Evolutionary conservation across 495 filamentous ascomycete species (phyloP).

Genomic region (Aspergillus wentii): DNA sequence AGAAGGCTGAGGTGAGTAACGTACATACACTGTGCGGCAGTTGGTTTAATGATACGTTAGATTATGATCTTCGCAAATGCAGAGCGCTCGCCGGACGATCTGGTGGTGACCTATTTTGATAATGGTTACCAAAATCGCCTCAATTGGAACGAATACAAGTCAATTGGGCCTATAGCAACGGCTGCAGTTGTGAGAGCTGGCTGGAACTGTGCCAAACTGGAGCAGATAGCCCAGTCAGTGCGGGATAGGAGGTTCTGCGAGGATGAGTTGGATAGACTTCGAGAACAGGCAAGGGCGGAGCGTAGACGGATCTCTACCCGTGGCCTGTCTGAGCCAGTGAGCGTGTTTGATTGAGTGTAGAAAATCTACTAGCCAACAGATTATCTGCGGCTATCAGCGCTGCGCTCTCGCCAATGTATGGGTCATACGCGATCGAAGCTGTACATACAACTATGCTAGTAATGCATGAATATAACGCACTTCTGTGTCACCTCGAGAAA

Average conservation of each 20-base stretch:
- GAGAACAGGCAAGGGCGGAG: conserved; percentile 3
- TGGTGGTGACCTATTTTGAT: conserved; percentile 4
- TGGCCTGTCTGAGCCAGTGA: background rate
- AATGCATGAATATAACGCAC: too few relatives aligned
- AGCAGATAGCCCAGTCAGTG: conserved; percentile 2
- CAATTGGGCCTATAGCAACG: conserved; percentile 3
- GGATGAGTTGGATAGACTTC: conserved; percentile 5
- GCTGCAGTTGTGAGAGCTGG: conserved; percentile 6
- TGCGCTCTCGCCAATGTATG: too few relatives aligned
- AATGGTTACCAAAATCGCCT: conserved; percentile 1
- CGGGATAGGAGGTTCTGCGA: conserved; percentile 1
- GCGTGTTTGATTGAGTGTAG: conserved; percentile 4
- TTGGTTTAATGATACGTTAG: conserved; percentile 1
- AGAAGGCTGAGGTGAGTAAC: conserved; percentile 4
- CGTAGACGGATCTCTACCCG: conserved; percentile 1
- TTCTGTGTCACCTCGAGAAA: too few relatives aligned
- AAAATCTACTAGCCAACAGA: too few relatives aligned
- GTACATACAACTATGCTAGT: too few relatives aligned
- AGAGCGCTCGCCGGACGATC: background rate
- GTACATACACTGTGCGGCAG: conserved; percentile 1
- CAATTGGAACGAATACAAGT: conserved; percentile 6
- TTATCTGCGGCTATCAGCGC: too few relatives aligned
- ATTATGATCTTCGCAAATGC: conserved; percentile 5
- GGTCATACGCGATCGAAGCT: too few relatives aligned
- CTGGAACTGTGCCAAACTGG: conserved; percentile 3